Conservation (phyloP, 768 basidiomycete genomes). For the Xerocomellus dryophilus region DNA sequence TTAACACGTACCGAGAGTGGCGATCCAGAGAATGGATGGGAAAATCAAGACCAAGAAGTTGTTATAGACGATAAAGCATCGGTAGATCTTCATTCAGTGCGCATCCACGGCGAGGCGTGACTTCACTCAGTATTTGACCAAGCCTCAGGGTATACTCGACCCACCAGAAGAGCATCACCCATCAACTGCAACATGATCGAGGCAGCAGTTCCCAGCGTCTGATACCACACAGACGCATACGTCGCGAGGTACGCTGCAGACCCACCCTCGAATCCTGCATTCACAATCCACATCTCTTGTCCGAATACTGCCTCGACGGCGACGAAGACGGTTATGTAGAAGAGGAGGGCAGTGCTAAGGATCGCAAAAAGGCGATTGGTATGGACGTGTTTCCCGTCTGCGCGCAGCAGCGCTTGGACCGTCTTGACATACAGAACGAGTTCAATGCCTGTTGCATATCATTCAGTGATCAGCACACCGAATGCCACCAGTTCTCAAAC, state of each 20-base stretch:
- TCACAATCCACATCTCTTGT: slow-evolving; percentile 33
- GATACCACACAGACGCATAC: slow-evolving; percentile 20
- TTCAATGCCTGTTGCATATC: not conserved
- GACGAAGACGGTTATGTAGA: slow-evolving; percentile 28
- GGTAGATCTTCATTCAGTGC: slow-evolving; percentile 31
- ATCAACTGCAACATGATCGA: slow-evolving; percentile 28
- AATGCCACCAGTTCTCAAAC: not conserved
- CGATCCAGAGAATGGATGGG: slow-evolving; percentile 9
- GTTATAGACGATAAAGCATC: slow-evolving; percentile 33
- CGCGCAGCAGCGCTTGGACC: not conserved
- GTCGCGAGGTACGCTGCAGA: slow-evolving; percentile 27
- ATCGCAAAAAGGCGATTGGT: slow-evolving; percentile 1
- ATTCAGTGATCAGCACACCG: not conserved
- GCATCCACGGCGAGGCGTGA: not conserved
- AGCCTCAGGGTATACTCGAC: not conserved
- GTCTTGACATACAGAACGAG: slow-evolving; percentile 7
- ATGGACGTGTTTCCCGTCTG: not conserved
- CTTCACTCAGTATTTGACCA: not conserved
- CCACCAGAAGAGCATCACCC: slow-evolving; percentile 34
- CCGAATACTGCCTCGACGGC: slow-evolving; percentile 16
- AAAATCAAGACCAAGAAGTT: not conserved
- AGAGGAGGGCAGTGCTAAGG: slow-evolving; percentile 13
- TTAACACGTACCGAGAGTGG: not conserved
- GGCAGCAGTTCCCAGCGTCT: slow-evolving; percentile 25
- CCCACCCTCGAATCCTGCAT: slow-evolving; percentile 31